Percentiles rank a stretch among this genome's conserved stretches.
These are phyloP conservation scores for Botrytis pseudocinerea DNA, from an alignment of 2,329 filamentous ascomycete species.

Conservation along the genomic window DNA sequence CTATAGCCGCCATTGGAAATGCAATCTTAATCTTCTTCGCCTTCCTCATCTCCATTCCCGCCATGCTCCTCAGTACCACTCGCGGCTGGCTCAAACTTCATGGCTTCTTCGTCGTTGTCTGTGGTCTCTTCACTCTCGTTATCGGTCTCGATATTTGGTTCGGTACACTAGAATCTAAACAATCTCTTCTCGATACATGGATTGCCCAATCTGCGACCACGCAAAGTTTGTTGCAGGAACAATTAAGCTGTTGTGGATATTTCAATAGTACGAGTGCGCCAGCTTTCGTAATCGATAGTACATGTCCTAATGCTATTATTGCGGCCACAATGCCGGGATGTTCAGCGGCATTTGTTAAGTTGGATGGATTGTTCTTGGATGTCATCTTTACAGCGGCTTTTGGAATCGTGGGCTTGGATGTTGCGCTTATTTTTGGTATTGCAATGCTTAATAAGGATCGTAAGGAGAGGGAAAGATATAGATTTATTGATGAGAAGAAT, in stretches of 20 bases:
- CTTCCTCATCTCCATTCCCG: slow-evolving; percentile 69
- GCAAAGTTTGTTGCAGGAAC: slow-evolving; percentile 70
- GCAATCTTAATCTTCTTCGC: slow-evolving; percentile 69
- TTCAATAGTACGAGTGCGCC: slow-evolving; percentile 69
- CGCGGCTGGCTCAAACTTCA: slow-evolving; percentile 70
- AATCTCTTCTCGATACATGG: slow-evolving; percentile 63
- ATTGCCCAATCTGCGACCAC: slow-evolving; percentile 53
- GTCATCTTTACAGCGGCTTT: slow-evolving; percentile 78
- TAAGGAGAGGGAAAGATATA: slow-evolving; percentile 76
- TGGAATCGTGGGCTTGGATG: slow-evolving; percentile 64
- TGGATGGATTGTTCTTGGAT: slow-evolving; percentile 71
- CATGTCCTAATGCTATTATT: slow-evolving; percentile 68
- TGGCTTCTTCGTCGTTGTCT: slow-evolving; percentile 63
- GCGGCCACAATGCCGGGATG: slow-evolving; percentile 72
- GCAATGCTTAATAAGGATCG: slow-evolving; percentile 79
- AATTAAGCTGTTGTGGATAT: slow-evolving; percentile 82
- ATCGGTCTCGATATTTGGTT: slow-evolving; percentile 72
- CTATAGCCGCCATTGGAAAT: slow-evolving; percentile 67
- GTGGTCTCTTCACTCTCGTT: slow-evolving; percentile 62
- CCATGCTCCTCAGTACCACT: slow-evolving; percentile 64
- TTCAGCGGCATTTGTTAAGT: slow-evolving; percentile 64
- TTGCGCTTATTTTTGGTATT: slow-evolving; percentile 62
- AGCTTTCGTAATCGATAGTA: slow-evolving; percentile 65
- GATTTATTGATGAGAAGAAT: slow-evolving; percentile 78
- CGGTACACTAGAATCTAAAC: slow-evolving; percentile 67